Conservation (phyloP, 139 green algal species). For the Microglena sp. region DNA sequence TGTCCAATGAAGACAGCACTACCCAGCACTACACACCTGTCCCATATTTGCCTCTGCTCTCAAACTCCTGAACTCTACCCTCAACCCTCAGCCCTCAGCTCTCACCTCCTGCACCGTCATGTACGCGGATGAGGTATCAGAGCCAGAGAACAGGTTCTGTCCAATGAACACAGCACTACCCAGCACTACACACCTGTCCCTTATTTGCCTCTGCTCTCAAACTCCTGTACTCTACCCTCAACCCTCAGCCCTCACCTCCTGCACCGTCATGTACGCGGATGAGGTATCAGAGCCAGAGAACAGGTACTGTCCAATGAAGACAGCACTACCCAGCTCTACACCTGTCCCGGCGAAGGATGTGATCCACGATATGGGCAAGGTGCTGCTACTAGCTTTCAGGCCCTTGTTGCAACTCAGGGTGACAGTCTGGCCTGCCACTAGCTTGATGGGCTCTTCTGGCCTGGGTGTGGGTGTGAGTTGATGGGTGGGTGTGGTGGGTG, state of each 20-base stretch:
- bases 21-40: neutral
- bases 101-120: constrained; percentile 44
- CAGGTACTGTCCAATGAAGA: constrained; percentile 73
- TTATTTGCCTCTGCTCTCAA: constrained; percentile 13
- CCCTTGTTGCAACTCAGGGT: constrained; percentile 45
- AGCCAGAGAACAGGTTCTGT: constrained; percentile 31
- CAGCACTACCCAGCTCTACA: constrained; percentile 37
- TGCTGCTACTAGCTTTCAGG: constrained; percentile 17
- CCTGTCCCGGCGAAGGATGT: constrained; percentile 31
- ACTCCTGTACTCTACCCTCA: too few species aligned
- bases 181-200: neutral
- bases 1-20: constrained; percentile 12
- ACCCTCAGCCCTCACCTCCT: constrained; percentile 39
- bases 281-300: constrained; percentile 36
- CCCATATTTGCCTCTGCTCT: constrained; percentile 12
- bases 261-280: constrained; percentile 24
- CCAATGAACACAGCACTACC: neutral
- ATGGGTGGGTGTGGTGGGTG: neutral
- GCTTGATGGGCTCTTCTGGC: constrained; percentile 32
- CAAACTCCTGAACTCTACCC: too few species aligned
- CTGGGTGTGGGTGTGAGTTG: constrained; percentile 11
- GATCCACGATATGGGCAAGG: constrained; percentile 50
- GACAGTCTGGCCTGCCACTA: constrained; percentile 47
- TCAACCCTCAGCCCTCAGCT: too few species aligned
- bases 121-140: constrained; percentile 19